A percentile compares a stretch with the other conserved stretches of the same genome.
These are phyloP conservation scores for Pythium aquatile DNA, from an alignment of 352 stramenopile species.

Conservation along the genomic window DNA sequence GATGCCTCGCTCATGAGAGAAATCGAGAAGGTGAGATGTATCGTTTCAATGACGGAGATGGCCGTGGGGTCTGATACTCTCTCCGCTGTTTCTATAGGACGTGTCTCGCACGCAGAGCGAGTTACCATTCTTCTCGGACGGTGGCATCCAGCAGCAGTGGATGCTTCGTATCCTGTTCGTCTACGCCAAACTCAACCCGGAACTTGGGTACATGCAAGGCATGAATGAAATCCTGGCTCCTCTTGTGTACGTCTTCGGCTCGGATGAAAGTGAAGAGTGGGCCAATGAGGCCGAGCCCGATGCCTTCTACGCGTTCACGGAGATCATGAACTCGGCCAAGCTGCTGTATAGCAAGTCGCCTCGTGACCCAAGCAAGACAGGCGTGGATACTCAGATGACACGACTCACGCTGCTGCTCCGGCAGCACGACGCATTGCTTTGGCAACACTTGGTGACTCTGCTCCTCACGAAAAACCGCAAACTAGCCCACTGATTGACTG, in stretches of 20 bases:
- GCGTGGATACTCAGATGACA: conserved; percentile 57
- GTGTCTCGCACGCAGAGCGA: conserved; percentile 59
- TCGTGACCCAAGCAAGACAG: conserved; percentile 44
- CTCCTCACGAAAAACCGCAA: background rate
- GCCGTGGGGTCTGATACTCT: background rate
- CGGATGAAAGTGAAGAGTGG: conserved; percentile 38
- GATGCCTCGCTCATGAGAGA: conserved; percentile 53
- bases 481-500: background rate
- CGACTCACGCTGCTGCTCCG: conserved; percentile 46
- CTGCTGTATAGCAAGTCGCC: conserved; percentile 44
- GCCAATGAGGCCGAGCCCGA: conserved; percentile 47
- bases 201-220: conserved; percentile 92
- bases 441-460: conserved; percentile 58
- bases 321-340: conserved; percentile 48
- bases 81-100: conserved; percentile 30
- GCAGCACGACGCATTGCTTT: conserved; percentile 60
- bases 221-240: conserved; percentile 95
- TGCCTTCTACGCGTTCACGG: conserved; percentile 49
- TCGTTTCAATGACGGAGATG: background rate
- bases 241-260: conserved; percentile 75
- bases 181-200: conserved; percentile 72
- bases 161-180: conserved; percentile 77
- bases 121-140: conserved; percentile 45
- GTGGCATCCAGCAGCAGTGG: conserved; percentile 52
- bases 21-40: conserved; percentile 54